Base-by-base conservation (phyloP, 2,329 filamentous ascomycete species). In the Nemania bipapillata region DNA sequence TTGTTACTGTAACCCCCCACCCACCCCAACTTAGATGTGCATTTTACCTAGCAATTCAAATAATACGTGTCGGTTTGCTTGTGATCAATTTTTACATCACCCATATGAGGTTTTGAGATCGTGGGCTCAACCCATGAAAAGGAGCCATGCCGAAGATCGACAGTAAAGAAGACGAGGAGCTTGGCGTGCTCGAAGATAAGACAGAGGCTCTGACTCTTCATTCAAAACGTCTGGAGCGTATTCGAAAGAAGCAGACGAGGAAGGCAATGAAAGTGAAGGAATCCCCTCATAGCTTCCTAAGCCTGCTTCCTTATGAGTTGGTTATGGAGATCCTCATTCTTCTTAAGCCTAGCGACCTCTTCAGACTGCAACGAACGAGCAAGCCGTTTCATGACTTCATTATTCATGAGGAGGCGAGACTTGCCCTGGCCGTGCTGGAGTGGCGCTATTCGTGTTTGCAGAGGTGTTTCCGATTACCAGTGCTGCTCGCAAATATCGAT, bases 161-260 rank as follows among this genome's bases (percentile, higher is more conserved):
- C 22, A 26, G 26, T 7, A 20, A 37, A 7, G 75, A 76, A 17
- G 81, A 83, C 4, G 83, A 83, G 63, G 82, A 83, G 4, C 78
- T 86, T 12, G 79, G 85, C 30, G 84, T 85, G 68, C 81, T 80
- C n/a, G 77, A 78, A 30, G 77, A 79, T 63, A 78, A 75, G 56
- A 88, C 86, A 2, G 81, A 81, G 55, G 76, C 80, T 1, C 78
- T 88, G 15, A 74, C 80, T 0, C 79, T 86, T 26, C 82, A 77
- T 55, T 88, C 86, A 7, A 88, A 87, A 74, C 84, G 84, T 61
- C 87, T 83, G 5, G 82, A 85, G 72, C 83, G 86, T 35, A 77
- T 73, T 20, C 78, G 79, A 69, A 85, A 81, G 72, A 83, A 80
- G 69, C 79, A 82, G 70, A 78, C 82, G 65, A 82, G 81, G 70